Evolutionary conservation across 108 stramenopile species (phyloP), one percentile per base, ranked within the genome.

Genomic region (Epithemia pelagica): DNA sequence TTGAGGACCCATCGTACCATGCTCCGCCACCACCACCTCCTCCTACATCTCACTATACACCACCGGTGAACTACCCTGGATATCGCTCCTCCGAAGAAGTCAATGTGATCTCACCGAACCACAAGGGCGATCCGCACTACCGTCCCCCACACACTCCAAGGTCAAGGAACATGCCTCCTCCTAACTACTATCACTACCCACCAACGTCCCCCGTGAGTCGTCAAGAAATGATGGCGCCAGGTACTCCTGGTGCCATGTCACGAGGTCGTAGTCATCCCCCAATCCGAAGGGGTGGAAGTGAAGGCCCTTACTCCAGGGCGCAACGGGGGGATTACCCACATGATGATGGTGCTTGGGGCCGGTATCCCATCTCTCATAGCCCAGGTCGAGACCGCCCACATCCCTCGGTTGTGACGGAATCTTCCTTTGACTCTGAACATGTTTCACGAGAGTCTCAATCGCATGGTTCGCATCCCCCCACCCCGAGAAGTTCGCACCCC

Each of bases 381-480:
- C 32, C 61, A 30, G 46, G 66, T 21, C 32, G 61, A 2, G 68
- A 76, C 22, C 65, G 73, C 2, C 46, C 64, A 28, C 72, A 73
- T 30, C 76, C 76, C 22, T 76, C 81, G 0, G 30, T 82, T 20
- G 81, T 82, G 0, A 54, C 76, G 1, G 81, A 82, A 37, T 71
- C 80, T 22, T 82, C 81, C 28, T 82, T 82, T 63, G 82, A 82
- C 55, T 82, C 82, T 8, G 74, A 74, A 28, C 74, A 77, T 69
- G 67, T 68, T 56, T 61, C 74, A 2, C 61, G 30, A 30, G 30
- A 64, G n/a, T 65, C 72, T n/a, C 61, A 70, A 20, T 62, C 72
- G 2, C 51, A 69, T 26, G 26, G 59, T 52, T 59, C 74, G 28
- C 71, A 76, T 32, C 80, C 80, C 2, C 56, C 75, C 2, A 81